These are phyloP conservation scores for Phialophora expanda DNA, from an alignment of 2,329 filamentous ascomycete species.

Conservation along the genomic window DNA sequence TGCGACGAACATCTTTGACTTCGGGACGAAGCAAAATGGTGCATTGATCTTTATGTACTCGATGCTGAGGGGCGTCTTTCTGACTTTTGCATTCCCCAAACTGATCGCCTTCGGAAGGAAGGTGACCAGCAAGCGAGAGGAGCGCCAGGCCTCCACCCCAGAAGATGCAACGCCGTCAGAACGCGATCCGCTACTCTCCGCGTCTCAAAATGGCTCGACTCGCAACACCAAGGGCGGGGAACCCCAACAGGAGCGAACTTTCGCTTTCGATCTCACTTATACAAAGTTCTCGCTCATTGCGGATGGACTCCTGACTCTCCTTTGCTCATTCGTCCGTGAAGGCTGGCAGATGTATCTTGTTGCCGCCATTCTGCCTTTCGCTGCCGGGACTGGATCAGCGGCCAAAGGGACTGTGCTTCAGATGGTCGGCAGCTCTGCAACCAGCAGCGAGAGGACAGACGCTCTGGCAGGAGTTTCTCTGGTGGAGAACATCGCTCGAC, in stretches of 20 bases:
- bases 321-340: constrained; percentile 65
- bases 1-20: constrained; percentile 61
- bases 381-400: constrained; percentile 70
- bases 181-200: constrained; percentile 24
- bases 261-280: constrained; percentile 70
- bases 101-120: constrained; percentile 57
- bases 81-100: constrained; percentile 60
- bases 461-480: constrained; percentile 72
- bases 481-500: constrained; percentile 70
- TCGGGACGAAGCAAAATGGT: constrained; percentile 62
- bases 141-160: neutral
- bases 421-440: constrained; percentile 63
- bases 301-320: constrained; percentile 68
- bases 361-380: constrained; percentile 68
- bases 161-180: constrained; percentile 17
- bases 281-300: constrained; percentile 68
- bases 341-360: constrained; percentile 73
- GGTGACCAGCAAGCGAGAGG: constrained; percentile 16
- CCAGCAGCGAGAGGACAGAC: constrained; percentile 61
- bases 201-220: neutral
- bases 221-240: constrained; percentile 21
- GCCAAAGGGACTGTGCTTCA: constrained; percentile 76
- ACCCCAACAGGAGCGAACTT: constrained; percentile 45
- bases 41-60: constrained; percentile 63
- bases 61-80: constrained; percentile 60